Conservation (phyloP, 2,329 filamentous ascomycete species). For the Fusarium sp. region DNA sequence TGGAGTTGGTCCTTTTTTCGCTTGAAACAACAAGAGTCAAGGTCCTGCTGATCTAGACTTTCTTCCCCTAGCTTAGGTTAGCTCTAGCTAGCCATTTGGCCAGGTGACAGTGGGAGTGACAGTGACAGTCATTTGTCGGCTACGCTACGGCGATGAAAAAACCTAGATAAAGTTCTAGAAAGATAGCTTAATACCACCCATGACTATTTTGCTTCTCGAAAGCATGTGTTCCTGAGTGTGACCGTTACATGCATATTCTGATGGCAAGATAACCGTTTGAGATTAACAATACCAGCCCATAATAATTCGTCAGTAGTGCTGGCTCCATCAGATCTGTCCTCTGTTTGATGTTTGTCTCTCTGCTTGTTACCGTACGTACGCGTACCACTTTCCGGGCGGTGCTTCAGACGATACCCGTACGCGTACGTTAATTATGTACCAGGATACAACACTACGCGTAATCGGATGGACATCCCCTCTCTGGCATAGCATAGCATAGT, state of each 20-base stretch:
- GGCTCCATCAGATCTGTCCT: background rate
- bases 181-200: constrained; percentile 24
- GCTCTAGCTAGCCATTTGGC: background rate
- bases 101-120: background rate
- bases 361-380: constrained; percentile 8
- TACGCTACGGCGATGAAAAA: background rate
- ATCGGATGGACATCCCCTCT: constrained; percentile 18
- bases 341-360: background rate
- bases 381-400: constrained; percentile 4
- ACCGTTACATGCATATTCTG: background rate
- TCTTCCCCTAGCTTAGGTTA: background rate
- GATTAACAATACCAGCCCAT: background rate
- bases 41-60: background rate
- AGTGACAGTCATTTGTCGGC: background rate
- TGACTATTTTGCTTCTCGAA: background rate
- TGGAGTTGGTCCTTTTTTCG: background rate
- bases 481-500: constrained; percentile 11
- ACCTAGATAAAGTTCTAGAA: constrained; percentile 16
- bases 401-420: background rate
- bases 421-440: background rate
- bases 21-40: constrained; percentile 6
- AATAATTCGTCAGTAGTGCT: background rate
- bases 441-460: constrained; percentile 14
- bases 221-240: background rate
- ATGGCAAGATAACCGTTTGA: background rate